Evolutionary conservation across 1,284 basidiomycete genomes (phyloP), one percentile per base, ranked within the genome.

Genomic region (Sanghuangporus weigelae): DNA sequence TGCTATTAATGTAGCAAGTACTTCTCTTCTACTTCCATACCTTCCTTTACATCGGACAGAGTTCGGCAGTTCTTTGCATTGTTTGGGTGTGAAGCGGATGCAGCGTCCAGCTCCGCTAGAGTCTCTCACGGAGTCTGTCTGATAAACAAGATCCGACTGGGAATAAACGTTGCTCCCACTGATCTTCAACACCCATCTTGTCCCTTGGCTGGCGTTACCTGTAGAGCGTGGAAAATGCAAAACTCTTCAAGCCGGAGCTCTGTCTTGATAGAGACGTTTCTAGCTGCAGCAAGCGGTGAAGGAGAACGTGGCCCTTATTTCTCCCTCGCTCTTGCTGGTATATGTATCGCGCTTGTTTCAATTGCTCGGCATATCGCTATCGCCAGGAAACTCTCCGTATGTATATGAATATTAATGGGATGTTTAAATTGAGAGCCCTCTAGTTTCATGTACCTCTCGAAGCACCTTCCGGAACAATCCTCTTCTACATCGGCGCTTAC

Each of bases 401-500:
- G 53, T n/a, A 16, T 10, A 35, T 10, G 16, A 1, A n/a, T 38
- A n/a, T 36, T 19, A 16, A 14, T 54, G 53, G 4, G 14, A n/a
- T 3, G 19, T 16, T 8, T 14, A 8, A 38, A 54, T 3, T 54
- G 16, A 54, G 10, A 3, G 19, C 1, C 8, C 16, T 31, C 16
- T 23, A 65, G 64, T 50, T 62, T 40, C 12, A 55, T 10, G 64
- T 65, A 7, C 60, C 60, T 4, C 23, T 61, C 2, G 48, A 46
- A 16, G 46, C 55, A 12, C 31, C 55, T 7, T 51, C 55, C n/a
- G 64, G 64, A 3, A 21, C 54, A 11, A 12, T 65, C 14, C 26
- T 44, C 3, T 61, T 56, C 7, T 65, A 65, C 38, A 21, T 39
- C 35, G 63, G 55, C 19, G 63, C 63, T n/a, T 61, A 60, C 38